phyloP scores from a whole-genome alignment of 2,329 filamentous ascomycete genomes.

The Phyllosticta capitalensis region DNA sequence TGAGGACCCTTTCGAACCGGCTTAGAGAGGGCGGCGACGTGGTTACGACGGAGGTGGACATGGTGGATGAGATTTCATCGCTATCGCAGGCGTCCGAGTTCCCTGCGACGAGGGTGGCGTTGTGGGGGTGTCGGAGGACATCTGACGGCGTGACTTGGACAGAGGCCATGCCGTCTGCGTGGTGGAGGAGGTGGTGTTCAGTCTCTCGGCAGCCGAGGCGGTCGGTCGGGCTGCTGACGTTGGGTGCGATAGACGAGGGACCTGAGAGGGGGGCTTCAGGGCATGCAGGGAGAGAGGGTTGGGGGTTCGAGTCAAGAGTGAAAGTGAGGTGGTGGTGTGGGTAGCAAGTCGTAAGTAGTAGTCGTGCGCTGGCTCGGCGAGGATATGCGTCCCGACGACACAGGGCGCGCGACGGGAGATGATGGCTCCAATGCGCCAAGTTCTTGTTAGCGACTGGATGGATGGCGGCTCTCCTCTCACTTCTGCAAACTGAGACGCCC shows the following conservation, averaged over 20 bases:
- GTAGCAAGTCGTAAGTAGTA: background rate
- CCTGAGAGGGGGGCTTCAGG: background rate
- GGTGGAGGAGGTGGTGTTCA: background rate
- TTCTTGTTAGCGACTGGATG: background rate
- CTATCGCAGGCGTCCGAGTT: background rate
- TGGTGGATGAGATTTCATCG: background rate
- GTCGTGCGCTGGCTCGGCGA: background rate
- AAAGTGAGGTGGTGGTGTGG: background rate
- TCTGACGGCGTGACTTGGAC: background rate
- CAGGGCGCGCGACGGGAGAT: background rate
- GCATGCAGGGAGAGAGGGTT: background rate
- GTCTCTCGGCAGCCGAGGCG: background rate
- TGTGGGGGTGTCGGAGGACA: background rate
- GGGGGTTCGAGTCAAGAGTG: no score
- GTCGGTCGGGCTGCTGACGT: background rate
- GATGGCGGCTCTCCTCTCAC: background rate
- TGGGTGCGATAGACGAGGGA: background rate
- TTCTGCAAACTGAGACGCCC: background rate
- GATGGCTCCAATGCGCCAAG: background rate
- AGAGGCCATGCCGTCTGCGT: background rate
- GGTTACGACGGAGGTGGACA: background rate
- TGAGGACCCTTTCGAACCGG: constrained; percentile 46
- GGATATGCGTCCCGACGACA: background rate
- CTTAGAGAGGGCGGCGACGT: constrained; percentile 12
- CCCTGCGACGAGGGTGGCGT: background rate